Evolutionary conservation across 202 grass and related monocot species (phyloP), one percentile per base, ranked within the genome.

Genomic region (Schoenoplectus triqueter): DNA sequence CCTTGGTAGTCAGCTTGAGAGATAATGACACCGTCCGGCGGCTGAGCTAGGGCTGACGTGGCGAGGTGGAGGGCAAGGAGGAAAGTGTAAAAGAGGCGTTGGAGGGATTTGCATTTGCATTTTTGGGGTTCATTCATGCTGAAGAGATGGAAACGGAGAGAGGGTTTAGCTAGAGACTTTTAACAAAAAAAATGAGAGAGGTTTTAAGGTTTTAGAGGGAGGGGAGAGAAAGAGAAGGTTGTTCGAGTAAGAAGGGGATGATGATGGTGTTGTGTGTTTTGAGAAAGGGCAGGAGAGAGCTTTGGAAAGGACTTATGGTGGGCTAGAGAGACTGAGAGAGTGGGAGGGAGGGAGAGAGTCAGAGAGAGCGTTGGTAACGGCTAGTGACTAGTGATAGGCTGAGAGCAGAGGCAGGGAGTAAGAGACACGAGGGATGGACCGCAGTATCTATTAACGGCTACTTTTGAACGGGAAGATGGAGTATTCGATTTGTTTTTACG

Each of bases 1-100:
- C 94, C 94, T 80, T 93, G 88, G 82, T 89, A 89, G 75, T 97
- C 91, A 0, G 85, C 90, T 87, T 94, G 70, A 81, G 64, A 82
- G 64, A 97, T 97, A 69, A 97, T 55, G 3, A 97, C 70, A 56
- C 94, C 94, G 49, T 97, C 91, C 46, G 88, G 72, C 0, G 62
- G 75, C 55, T 74, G 75, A 13, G 57, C 65, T 11, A 31, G 21
- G 8, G 0, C 76, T 10, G 2, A 84, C 46, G 69, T 64, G 46
- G 65, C 49, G 66, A 59, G 81, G 20, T 20, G 50, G 7, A 70
- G 47, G 71, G 64, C 69, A 65, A 83, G 10, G 22, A 83, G 21
- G 66, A 70, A 17, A 0, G 66, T 70, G 50, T 48, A 69, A 1
- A 83, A 17, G 20, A 83, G 6, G 5, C 3, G 21, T 11, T 71